Percentiles rank a stretch among this genome's conserved stretches.
Conservation (phyloP, 2,329 filamentous ascomycete species). For the Microdochium nivale region DNA sequence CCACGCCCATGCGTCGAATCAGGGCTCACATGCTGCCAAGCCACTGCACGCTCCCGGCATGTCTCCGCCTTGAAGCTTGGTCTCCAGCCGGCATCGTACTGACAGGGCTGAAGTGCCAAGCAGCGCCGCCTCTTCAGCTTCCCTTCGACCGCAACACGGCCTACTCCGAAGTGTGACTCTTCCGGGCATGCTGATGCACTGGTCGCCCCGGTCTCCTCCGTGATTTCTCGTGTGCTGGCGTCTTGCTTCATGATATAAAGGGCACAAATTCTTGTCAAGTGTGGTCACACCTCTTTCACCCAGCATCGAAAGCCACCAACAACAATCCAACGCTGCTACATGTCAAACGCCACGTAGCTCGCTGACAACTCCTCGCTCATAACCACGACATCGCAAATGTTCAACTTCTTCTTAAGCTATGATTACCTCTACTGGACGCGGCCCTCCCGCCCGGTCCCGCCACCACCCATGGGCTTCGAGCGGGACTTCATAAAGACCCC, state of each 20-base stretch:
- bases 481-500: conserved; percentile 34
- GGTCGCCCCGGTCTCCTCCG: not conserved
- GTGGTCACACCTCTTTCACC: too few species aligned
- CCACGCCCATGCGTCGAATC: not conserved
- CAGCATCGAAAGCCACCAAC: too few species aligned
- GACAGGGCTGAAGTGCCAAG: not conserved
- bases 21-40: not conserved
- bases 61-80: not conserved
- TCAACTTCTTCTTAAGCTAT: conserved; percentile 22
- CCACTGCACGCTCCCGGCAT: not conserved
- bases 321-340: too few species aligned
- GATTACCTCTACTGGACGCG: conserved; percentile 20
- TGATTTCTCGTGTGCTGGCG: too few species aligned
- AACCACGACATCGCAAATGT: conserved; percentile 2
- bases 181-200: not conserved
- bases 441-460: conserved; percentile 12
- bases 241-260: too few species aligned
- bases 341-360: too few species aligned
- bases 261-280: too few species aligned
- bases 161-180: not conserved
- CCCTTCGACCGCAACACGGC: not conserved
- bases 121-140: not conserved
- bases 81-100: not conserved
- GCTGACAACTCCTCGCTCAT: not conserved
- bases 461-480: conserved; percentile 30